Evolutionary conservation across 352 stramenopile genomes (phyloP).

Genomic region (Phytopythium mirpurense): DNA sequence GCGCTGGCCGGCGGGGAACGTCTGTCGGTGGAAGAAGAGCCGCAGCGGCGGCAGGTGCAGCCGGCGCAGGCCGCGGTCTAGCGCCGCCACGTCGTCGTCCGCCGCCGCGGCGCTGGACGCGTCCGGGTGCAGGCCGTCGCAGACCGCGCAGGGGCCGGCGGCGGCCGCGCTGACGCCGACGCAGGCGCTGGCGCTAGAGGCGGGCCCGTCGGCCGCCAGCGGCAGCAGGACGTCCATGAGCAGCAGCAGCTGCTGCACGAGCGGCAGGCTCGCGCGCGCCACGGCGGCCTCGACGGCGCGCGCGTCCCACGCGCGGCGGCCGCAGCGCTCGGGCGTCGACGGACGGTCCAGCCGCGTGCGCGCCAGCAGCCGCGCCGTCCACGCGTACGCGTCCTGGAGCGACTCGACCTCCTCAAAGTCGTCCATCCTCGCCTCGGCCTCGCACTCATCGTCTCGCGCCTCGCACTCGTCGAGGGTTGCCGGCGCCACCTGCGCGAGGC

Average conservation of each 20-base stretch:
- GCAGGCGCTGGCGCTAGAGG: neutral
- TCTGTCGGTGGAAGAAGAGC: conserved; percentile 57
- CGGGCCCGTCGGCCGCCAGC: neutral
- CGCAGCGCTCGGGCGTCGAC: neutral
- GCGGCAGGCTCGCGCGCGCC: conserved; percentile 38
- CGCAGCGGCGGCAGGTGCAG: conserved; percentile 67
- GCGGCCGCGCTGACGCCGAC: neutral
- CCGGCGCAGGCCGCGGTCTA: conserved; percentile 42
- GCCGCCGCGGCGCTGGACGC: conserved; percentile 6
- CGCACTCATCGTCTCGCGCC: neutral
- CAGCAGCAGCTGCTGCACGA: conserved; percentile 55
- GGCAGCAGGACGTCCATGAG: conserved; percentile 52
- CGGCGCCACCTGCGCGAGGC: no score
- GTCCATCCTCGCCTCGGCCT: conserved; percentile 10
- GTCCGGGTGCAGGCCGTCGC: conserved; percentile 48
- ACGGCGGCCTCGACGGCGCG: conserved; percentile 33
- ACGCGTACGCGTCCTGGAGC: conserved; percentile 46
- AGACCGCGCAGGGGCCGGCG: conserved; percentile 38
- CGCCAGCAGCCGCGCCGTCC: conserved; percentile 42
- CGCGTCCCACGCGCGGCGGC: conserved; percentile 18
- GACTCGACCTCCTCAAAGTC: conserved; percentile 57
- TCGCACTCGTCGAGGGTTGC: conserved; percentile 3
- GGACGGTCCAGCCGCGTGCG: conserved; percentile 26
- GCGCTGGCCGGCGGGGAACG: conserved; percentile 53
- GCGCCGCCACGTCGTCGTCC: conserved; percentile 12